These are phyloP conservation scores for Gastrodia elata DNA, from an alignment of 106 monocot species.

Conservation along the genomic window DNA sequence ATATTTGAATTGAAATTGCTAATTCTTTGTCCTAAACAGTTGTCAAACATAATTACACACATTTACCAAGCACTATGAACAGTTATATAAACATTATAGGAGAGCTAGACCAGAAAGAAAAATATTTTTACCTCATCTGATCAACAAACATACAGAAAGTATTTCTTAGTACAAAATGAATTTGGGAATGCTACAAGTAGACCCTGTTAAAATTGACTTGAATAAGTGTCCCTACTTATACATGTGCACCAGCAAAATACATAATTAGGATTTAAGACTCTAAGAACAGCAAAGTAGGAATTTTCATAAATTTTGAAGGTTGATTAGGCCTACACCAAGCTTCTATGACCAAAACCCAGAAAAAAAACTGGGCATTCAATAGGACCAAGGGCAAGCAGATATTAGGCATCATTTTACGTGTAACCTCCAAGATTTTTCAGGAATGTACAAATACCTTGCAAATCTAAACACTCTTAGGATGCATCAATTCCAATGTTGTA, in stretches of 20 bases:
- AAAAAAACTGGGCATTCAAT: too few relatives aligned
- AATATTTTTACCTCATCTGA: neutral
- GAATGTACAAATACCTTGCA: too few relatives aligned
- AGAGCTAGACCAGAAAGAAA: neutral
- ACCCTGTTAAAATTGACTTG: neutral
- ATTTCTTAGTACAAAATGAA: neutral
- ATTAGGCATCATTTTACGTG: neutral
- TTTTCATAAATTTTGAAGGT: neutral
- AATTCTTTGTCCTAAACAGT: neutral
- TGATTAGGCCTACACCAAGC: neutral
- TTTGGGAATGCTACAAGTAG: neutral
- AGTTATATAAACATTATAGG: neutral
- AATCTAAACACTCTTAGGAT: too few relatives aligned
- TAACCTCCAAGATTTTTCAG: neutral
- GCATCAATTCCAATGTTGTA: too few relatives aligned
- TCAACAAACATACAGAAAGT: neutral
- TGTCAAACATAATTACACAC: neutral
- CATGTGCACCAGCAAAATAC: too few relatives aligned
- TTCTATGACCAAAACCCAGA: neutral
- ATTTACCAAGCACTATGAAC: neutral
- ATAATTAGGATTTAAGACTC: neutral
- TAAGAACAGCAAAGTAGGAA: neutral
- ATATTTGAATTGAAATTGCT: neutral
- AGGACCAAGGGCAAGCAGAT: too few relatives aligned
- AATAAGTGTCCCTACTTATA: neutral